phyloP scores from a whole-genome alignment of 306 rosid species.

The Benincasa hispida region DNA sequence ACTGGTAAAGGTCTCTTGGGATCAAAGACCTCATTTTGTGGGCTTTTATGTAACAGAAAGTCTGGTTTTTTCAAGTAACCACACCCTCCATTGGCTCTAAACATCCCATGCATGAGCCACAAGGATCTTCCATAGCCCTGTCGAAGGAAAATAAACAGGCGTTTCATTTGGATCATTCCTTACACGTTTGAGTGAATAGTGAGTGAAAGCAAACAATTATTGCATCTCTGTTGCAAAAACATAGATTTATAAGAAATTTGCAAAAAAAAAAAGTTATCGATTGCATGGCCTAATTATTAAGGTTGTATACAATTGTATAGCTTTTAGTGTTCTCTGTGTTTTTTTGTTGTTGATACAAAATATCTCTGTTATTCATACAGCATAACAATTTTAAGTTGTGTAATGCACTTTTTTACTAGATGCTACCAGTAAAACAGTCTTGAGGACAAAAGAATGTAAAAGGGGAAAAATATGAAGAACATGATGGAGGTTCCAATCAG shows the following conservation, averaged over 20 bases:
- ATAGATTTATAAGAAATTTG: neutral
- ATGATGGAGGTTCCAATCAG: conserved; percentile 17
- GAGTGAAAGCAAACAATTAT: neutral
- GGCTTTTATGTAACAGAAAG: conserved; percentile 34
- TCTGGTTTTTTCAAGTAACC: conserved; percentile 75
- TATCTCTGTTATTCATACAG: neutral
- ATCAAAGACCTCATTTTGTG: conserved; percentile 40
- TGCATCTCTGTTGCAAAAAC: neutral
- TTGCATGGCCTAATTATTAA: neutral
- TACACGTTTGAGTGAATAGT: neutral
- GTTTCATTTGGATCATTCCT: neutral
- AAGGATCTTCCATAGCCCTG: conserved; percentile 75
- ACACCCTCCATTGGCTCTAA: conserved; percentile 78
- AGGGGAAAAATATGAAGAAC: neutral
- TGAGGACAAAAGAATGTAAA: neutral
- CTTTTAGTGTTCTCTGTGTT: too few relatives aligned
- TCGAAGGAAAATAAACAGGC: conserved; percentile 3
- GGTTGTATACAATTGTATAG: neutral
- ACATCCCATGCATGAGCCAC: conserved; percentile 86
- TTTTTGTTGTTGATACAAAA: neutral
- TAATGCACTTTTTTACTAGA: neutral
- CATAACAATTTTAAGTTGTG: neutral
- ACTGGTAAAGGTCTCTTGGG: conserved; percentile 37
- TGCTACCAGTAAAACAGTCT: neutral
- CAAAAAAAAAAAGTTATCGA: neutral